A percentile compares a stretch with the other conserved stretches of the same genome.
These are phyloP conservation scores for Mycena galericulata DNA, from an alignment of 768 basidiomycete species.

Conservation along the genomic window DNA sequence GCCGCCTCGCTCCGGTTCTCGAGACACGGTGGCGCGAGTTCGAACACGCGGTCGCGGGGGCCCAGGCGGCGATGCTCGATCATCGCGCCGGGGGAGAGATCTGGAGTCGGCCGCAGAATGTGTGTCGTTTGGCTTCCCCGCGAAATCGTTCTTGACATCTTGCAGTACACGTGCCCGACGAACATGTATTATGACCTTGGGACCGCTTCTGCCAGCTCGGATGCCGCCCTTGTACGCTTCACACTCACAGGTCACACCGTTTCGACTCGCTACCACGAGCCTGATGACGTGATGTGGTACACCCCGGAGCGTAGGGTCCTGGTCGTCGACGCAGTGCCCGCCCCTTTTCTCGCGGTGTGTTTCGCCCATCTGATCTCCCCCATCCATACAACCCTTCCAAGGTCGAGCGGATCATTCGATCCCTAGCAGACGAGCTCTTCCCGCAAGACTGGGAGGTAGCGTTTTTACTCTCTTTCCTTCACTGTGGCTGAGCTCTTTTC, in stretches of 20 bases:
- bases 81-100: neutral
- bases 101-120: conserved; percentile 32
- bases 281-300: conserved; percentile 18
- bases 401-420: conserved; percentile 13
- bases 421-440: conserved; percentile 5
- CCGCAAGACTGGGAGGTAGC: neutral
- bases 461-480: no score
- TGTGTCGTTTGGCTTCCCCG: neutral
- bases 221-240: neutral
- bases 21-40: conserved; percentile 27
- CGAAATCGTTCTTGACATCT: neutral
- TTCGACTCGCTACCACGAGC: neutral
- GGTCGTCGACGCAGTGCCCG: conserved; percentile 10
- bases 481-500: neutral
- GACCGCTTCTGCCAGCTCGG: no score
- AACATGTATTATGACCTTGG: conserved; percentile 25
- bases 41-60: conserved; percentile 16
- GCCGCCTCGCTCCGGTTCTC: conserved; percentile 8
- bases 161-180: conserved; percentile 16
- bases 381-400: neutral
- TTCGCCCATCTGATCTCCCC: neutral
- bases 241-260: conserved; percentile 11
- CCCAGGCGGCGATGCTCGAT: neutral
- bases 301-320: neutral
- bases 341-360: neutral